Base-by-base conservation (phyloP, 164 flowering plant species). In the Sedum album region DNA sequence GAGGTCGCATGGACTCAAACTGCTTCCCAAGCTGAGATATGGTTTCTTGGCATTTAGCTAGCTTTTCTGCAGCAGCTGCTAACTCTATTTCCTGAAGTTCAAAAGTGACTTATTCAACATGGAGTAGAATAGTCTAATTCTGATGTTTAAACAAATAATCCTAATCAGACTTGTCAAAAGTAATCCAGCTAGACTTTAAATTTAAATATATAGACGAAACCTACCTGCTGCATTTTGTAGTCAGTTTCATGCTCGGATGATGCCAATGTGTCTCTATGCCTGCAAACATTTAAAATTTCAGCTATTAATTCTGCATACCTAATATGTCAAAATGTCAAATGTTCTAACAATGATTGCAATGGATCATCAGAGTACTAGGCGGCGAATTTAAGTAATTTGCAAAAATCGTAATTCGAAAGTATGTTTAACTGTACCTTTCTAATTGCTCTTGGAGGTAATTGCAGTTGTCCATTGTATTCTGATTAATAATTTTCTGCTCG, bases 41-140 rank as follows among this genome's bases (percentile, higher is more conserved):
- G 62, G 93, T 94, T 76, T 94, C 96, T 75, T 94, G 99, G 76
- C 99, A 94, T 76, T 91, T 90, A 4, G 96, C 97, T 17, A 94
- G 81, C 78, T 85, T 94, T 77, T 86, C 99, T 57, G 98, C 95
- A 33, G 98, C 97, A 66, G 90, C 87, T 31, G 86, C 81, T 68
- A 91, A 72, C 49, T 89, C 97, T 72, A 39, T 82, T 68, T 89
- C 96, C 97, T 91, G 81, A 31, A 69, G 6, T 65, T 48, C 71
- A 66, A 69, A 69, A 31, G 36, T 11, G 57, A 20, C 39, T 62
- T 41, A 31, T 31, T 26, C 5, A 49, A 44, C 30, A 21, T 28
- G 28, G 18, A n/a, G 31, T 18, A 48, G 18, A 36, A 25, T 39
- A 55, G 14, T 26, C 6, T 20, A 20, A 28, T 21, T 21, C 0